Percentiles rank a stretch among this genome's conserved stretches.
Conservation (phyloP, 1,284 basidiomycete species). For the Ustilago trichophora region DNA sequence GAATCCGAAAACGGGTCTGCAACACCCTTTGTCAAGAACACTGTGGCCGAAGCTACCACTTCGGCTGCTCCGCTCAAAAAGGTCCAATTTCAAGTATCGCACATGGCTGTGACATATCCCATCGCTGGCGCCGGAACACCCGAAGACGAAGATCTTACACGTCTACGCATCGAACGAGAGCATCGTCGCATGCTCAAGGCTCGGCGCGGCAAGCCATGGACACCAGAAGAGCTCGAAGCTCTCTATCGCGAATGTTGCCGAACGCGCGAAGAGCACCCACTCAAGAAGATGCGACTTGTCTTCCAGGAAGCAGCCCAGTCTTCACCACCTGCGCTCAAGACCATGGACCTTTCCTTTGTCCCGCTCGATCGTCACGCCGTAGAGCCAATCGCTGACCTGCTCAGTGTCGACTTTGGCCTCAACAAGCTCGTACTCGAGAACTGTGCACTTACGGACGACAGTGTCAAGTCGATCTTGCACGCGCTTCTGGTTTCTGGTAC, state of each 20-base stretch:
- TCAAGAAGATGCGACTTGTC: conserved; percentile 60
- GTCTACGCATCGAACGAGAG: conserved; percentile 57
- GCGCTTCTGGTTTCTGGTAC: conserved; percentile 84
- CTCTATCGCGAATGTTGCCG: conserved; percentile 64
- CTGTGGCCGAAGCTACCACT: conserved; percentile 25
- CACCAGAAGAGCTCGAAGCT: conserved; percentile 57
- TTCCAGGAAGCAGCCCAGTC: conserved; percentile 54
- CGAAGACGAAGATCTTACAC: conserved; percentile 58
- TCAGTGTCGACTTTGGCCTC: conserved; percentile 62
- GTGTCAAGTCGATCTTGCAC: conserved; percentile 87
- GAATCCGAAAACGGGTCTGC: conserved; percentile 11
- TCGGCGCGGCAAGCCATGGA: conserved; percentile 44
- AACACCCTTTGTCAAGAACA: conserved; percentile 18
- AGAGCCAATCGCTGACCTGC: conserved; percentile 62
- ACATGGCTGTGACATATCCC: conserved; percentile 63
- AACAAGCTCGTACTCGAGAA: conserved; percentile 61
- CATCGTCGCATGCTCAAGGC: conserved; percentile 51
- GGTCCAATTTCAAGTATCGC: conserved; percentile 62
- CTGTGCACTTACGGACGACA: conserved; percentile 68
- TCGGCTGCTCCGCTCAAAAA: conserved; percentile 52
- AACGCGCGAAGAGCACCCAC: conserved; percentile 62
- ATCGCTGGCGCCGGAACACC: conserved; percentile 58
- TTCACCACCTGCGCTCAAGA: conserved; percentile 46
- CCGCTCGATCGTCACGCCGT: conserved; percentile 52
- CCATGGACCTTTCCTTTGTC: conserved; percentile 57